A percentile compares a stretch with the other conserved stretches of the same genome.
phyloP scores from a whole-genome alignment of 371 early-diverging fungal genomes.

The Circinella umbellata region DNA sequence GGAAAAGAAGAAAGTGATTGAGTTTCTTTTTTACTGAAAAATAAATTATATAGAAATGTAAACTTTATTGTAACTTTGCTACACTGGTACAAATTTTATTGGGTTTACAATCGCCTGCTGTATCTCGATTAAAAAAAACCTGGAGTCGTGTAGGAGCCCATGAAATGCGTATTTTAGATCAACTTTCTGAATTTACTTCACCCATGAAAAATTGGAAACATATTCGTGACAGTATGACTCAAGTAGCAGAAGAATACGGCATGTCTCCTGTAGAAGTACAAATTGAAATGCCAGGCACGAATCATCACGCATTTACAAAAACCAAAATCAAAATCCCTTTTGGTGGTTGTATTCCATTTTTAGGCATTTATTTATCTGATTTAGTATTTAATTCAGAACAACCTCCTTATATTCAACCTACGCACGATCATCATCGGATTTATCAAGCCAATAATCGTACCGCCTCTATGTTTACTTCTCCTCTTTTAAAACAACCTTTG shows the following conservation, averaged over 20 bases:
- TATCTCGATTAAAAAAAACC: constrained; percentile 63
- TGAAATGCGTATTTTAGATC: constrained; percentile 58
- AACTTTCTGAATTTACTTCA: constrained; percentile 59
- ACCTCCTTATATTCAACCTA: constrained; percentile 58
- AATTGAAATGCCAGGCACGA: constrained; percentile 42
- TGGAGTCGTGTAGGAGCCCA: constrained; percentile 59
- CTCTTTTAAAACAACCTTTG: constrained; percentile 45
- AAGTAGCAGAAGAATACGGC: constrained; percentile 64
- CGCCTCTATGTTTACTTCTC: constrained; percentile 11
- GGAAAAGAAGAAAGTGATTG: too few species aligned
- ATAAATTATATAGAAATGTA: constrained; percentile 56
- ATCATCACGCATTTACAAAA: constrained; percentile 22
- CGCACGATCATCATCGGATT: constrained; percentile 27
- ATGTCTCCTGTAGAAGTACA: constrained; percentile 56
- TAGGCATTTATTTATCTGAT: constrained; percentile 70
- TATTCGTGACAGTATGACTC: constrained; percentile 66
- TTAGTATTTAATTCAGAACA: constrained; percentile 69
- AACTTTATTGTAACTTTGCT: constrained; percentile 66
- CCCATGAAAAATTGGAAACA: constrained; percentile 63
- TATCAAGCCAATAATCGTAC: constrained; percentile 25
- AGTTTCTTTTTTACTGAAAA: too few species aligned
- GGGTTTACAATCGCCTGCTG: constrained; percentile 65
- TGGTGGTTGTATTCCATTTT: constrained; percentile 66
- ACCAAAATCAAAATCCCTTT: constrained; percentile 50
- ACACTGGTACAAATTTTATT: constrained; percentile 67